Evolutionary conservation across 208 protist species (phyloP).

Genomic region (Trypanosoma rangeli): DNA sequence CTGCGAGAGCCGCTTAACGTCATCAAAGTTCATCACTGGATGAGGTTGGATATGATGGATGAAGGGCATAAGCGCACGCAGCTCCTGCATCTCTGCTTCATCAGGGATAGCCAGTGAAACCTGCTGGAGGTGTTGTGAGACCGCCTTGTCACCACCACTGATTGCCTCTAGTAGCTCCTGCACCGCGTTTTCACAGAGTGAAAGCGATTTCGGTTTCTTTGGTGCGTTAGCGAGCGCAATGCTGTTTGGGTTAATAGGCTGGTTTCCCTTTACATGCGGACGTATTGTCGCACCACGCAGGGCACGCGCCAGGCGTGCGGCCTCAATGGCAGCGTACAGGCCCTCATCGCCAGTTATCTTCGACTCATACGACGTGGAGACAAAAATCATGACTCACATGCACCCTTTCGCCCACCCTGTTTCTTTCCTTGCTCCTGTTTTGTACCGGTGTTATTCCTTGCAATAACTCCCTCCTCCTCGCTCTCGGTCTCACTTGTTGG

Average conservation of each 20-base stretch:
- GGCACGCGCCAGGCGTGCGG: slow-evolving; percentile 53
- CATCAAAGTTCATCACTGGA: slow-evolving; percentile 57
- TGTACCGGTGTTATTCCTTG: background rate
- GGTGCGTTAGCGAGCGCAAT: slow-evolving; percentile 24
- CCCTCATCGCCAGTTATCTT: slow-evolving; percentile 76
- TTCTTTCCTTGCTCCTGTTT: slow-evolving; percentile 17
- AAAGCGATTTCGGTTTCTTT: slow-evolving; percentile 14
- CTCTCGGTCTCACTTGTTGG: background rate
- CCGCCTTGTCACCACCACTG: slow-evolving; percentile 19
- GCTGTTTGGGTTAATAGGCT: slow-evolving; percentile 27
- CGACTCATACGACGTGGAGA: slow-evolving; percentile 39
- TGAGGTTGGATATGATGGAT: slow-evolving; percentile 59
- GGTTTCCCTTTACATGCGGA: slow-evolving; percentile 28
- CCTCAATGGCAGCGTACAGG: slow-evolving; percentile 73
- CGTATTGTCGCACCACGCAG: slow-evolving; percentile 70
- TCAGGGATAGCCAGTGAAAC: slow-evolving; percentile 54
- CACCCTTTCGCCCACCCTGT: background rate
- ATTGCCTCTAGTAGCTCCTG: slow-evolving; percentile 16
- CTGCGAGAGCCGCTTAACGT: slow-evolving; percentile 45
- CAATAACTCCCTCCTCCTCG: background rate
- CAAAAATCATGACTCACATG: slow-evolving; percentile 8
- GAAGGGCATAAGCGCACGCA: slow-evolving; percentile 37
- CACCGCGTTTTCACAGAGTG: slow-evolving; percentile 8
- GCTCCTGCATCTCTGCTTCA: slow-evolving; percentile 30
- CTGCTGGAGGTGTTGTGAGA: slow-evolving; percentile 29